Evolutionary conservation across 345 rosid species (phyloP).

Genomic region (Populus deltoides): DNA sequence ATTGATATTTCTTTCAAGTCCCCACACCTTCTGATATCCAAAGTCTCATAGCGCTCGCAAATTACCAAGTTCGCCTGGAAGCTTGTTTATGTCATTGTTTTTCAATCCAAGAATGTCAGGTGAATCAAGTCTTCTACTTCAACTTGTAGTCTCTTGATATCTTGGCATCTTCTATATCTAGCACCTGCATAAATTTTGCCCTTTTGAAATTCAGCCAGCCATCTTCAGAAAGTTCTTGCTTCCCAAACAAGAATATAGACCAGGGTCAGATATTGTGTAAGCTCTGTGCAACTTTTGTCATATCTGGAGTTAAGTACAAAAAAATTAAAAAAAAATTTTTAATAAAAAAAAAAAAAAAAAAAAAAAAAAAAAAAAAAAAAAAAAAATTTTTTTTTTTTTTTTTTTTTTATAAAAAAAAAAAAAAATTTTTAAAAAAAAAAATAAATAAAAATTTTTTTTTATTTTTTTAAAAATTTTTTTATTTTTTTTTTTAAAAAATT

Average conservation of each 20-base stretch:
- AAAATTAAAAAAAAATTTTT: too few species aligned
- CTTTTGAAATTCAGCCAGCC: slow-evolving; percentile 32
- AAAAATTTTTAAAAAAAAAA: too few species aligned
- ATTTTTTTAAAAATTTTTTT: too few species aligned
- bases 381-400: too few species aligned
- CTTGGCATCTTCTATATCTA: slow-evolving; percentile 33
- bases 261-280: slow-evolving; percentile 21
- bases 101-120: slow-evolving; percentile 39
- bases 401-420: too few species aligned
- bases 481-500: too few species aligned
- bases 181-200: slow-evolving; percentile 29
- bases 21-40: slow-evolving; percentile 38
- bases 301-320: slow-evolving; percentile 26
- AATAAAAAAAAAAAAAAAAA: too few species aligned
- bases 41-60: slow-evolving; percentile 27
- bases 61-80: slow-evolving; percentile 26
- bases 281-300: slow-evolving; percentile 5
- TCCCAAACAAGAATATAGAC: slow-evolving; percentile 32
- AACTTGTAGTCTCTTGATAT: slow-evolving; percentile 32
- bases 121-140: slow-evolving; percentile 41
- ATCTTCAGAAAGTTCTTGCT: slow-evolving; percentile 25
- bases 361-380: too few species aligned
- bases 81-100: slow-evolving; percentile 23
- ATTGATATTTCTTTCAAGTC: slow-evolving; percentile 14
- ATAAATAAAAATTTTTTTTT: too few species aligned